Evolutionary conservation across 1,284 basidiomycete species (phyloP), one percentile per base, ranked within the genome.

Genomic region (Ustilago curta): DNA sequence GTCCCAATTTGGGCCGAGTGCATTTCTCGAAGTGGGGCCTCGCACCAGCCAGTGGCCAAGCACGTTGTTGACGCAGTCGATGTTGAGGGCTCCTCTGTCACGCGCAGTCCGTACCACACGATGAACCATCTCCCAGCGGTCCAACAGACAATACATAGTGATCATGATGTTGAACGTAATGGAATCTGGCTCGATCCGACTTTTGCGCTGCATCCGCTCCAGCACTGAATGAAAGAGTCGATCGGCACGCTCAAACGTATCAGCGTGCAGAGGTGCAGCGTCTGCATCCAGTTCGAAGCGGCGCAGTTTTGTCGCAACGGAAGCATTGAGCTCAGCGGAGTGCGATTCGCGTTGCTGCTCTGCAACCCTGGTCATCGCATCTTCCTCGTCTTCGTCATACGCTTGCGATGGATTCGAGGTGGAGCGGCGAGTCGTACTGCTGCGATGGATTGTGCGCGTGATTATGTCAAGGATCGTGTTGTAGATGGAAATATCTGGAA

Each of bases 111-210:
- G 53, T 0, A 76, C 21, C 0, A 61, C 50, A 4, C 51, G 54
- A 49, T 52, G 60, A 19, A 71, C 56, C 21, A 52, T 48, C 6
- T 69, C 55, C 68, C 69, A 69, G 0, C 56, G 57, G 12, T 56
- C 69, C 21, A 76, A 48, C 4, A 61, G 58, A 48, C 64, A 55
- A 25, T 76, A 67, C 73, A 76, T 71, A 48, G 61, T 67, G n/a
- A 76, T 37, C 68, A 76, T 76, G 61, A 71, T 68, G 56, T 76
- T 76, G 61, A 56, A 76, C 6, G 73, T 76, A 48, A 69, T 29
- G 0, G 29, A 32, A 19, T 76, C 69, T 2, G 73, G 73, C 43
- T 68, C 61, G 39, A 76, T 58, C 5, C 48, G 29, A 35, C 59
- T 61, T 14, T 23, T 56, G n/a, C 52, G 50, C 50, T 71, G 65